A percentile compares a stretch with the other conserved stretches of the same genome.
Conservation (phyloP, 2,329 filamentous ascomycete species). For the Tricladium varicosporioides region DNA sequence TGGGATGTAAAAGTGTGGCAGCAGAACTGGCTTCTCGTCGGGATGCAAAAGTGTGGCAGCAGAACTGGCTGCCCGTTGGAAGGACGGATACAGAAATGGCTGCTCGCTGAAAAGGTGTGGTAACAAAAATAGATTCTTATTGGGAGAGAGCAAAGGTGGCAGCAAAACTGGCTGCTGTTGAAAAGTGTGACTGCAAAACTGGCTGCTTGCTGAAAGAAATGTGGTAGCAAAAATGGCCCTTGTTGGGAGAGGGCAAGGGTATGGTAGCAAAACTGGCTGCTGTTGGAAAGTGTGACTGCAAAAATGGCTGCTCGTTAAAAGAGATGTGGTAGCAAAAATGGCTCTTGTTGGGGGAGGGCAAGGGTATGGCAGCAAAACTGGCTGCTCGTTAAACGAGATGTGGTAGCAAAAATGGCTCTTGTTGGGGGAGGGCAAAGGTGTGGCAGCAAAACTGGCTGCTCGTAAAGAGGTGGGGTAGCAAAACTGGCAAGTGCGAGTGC, state of each 20-base stretch:
- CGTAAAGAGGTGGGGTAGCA: too few relatives aligned
- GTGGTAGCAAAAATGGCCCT: neutral
- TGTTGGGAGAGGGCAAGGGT: neutral
- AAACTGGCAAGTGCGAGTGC: neutral
- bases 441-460: too few relatives aligned
- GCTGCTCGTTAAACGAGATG: neutral
- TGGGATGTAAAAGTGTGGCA: neutral
- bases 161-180: neutral
- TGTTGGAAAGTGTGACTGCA: neutral
- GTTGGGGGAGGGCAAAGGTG: too few relatives aligned
- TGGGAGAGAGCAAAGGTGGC: neutral
- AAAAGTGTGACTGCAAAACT: neutral
- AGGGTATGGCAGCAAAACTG: neutral
- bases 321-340: neutral
- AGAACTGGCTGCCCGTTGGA: neutral
- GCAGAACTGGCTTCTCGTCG: neutral
- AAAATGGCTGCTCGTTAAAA: neutral
- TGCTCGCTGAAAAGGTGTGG: neutral
- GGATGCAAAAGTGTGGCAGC: neutral
- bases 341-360: neutral
- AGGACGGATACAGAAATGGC: neutral
- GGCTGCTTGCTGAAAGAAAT: neutral
- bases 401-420: too few relatives aligned
- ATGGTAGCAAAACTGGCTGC: neutral
- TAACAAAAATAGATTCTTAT: neutral